A percentile compares a stretch with the other conserved stretches of the same genome.
phyloP scores from a whole-genome alignment of 441 rosid genomes.

The Pelargonium citronellum region DNA sequence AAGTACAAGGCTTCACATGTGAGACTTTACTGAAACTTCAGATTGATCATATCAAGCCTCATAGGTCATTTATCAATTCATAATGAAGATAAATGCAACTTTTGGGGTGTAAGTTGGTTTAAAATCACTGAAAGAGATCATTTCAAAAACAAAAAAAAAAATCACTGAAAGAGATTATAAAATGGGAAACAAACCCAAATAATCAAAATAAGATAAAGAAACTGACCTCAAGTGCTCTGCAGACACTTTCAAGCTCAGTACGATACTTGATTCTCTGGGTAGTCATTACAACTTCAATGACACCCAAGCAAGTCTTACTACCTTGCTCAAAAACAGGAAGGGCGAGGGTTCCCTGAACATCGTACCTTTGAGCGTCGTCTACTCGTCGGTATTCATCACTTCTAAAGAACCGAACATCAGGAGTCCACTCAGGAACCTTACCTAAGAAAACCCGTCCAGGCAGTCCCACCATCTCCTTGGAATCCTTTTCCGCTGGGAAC shows the following conservation, averaged over 20 bases:
- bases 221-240: constrained; percentile 82
- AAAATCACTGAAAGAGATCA: not conserved
- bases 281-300: constrained; percentile 78
- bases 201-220: constrained; percentile 4
- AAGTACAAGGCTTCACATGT: not conserved
- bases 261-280: constrained; percentile 51
- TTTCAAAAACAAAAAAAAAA: no score
- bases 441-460: constrained; percentile 84
- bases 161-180: not conserved
- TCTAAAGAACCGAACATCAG: constrained; percentile 79
- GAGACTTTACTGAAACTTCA: not conserved
- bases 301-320: constrained; percentile 77
- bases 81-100: not conserved
- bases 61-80: not conserved
- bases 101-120: not conserved
- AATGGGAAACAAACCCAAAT: not conserved
- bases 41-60: not conserved
- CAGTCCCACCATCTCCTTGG: constrained; percentile 56
- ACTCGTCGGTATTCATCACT: constrained; percentile 81
- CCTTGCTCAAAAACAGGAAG: constrained; percentile 89
- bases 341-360: constrained; percentile 78
- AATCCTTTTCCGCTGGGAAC: constrained; percentile 64
- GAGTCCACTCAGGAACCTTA: constrained; percentile 91
- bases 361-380: constrained; percentile 58
- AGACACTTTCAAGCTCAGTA: constrained; percentile 71